Percentiles rank a stretch among this genome's conserved stretches.
These are phyloP conservation scores for Fragaria vesca DNA, from an alignment of 306 rosid genomes.

Conservation along the genomic window DNA sequence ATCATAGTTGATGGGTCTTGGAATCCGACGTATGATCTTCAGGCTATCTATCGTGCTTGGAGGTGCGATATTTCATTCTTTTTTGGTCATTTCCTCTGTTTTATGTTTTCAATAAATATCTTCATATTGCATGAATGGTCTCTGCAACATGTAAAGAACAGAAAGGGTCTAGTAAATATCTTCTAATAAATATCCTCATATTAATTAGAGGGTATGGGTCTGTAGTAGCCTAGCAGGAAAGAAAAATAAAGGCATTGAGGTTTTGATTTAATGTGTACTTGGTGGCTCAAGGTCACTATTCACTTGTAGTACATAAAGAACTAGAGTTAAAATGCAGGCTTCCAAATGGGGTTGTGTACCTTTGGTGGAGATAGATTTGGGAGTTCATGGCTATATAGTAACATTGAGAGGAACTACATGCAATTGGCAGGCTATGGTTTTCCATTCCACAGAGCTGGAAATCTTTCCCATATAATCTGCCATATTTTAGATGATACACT, in stretches of 20 bases:
- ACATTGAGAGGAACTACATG: neutral
- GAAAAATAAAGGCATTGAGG: neutral
- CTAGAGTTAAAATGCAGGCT: neutral
- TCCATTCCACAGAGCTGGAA: neutral
- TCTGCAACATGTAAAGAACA: too few species aligned
- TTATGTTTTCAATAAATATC: neutral
- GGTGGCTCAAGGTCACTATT: neutral
- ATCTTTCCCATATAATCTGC: neutral
- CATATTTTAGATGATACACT: constrained; percentile 17
- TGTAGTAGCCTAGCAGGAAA: too few species aligned
- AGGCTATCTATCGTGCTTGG: constrained; percentile 99
- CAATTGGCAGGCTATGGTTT: neutral
- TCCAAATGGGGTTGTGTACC: neutral
- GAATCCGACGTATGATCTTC: constrained; percentile 98
- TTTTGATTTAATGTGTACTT: neutral
- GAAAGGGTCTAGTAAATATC: too few species aligned
- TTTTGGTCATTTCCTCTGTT: neutral
- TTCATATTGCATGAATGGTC: constrained; percentile 3
- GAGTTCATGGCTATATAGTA: neutral
- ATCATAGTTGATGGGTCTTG: constrained; percentile 98
- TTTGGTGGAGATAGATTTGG: neutral
- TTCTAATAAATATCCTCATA: too few species aligned
- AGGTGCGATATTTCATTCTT: constrained; percentile 45
- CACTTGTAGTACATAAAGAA: neutral
- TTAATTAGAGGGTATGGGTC: neutral